Percentiles rank a stretch among this genome's conserved stretches.
Conservation (phyloP, 495 filamentous ascomycete genomes). For the Parathielavia hyrcaniae region DNA sequence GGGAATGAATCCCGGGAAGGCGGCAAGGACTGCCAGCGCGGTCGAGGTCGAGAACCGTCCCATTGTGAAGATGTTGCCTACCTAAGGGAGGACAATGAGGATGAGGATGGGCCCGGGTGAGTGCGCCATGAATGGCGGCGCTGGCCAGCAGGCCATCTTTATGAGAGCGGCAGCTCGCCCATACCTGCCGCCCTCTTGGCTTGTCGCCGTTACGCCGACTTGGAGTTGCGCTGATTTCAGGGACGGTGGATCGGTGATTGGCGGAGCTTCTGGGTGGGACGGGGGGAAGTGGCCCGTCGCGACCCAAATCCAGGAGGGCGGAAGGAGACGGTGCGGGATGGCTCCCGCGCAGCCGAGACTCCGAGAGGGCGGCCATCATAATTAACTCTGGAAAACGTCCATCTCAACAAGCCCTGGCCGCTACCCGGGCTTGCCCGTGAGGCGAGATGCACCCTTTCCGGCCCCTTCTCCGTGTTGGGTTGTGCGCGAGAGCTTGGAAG, state of each 20-base stretch:
- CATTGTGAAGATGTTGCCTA: slow-evolving; percentile 4
- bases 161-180: neutral
- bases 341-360: slow-evolving; percentile 29
- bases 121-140: neutral
- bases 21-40: slow-evolving; percentile 15
- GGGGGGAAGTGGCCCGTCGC: slow-evolving; percentile 13
- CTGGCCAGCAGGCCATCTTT: neutral
- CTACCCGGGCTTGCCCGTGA: too few species aligned
- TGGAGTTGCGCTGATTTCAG: slow-evolving; percentile 3
- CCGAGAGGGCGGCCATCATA: slow-evolving; percentile 13
- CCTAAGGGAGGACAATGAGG: neutral
- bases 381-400: neutral
- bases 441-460: neutral
- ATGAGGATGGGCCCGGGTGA: neutral
- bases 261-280: slow-evolving; percentile 18
- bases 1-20: slow-evolving; percentile 6
- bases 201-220: slow-evolving; percentile 10
- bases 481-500: neutral
- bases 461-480: neutral
- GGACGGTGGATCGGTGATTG: slow-evolving; percentile 26
- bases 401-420: too few species aligned
- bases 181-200: neutral
- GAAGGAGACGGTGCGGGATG: slow-evolving; percentile 30
- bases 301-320: slow-evolving; percentile 30
- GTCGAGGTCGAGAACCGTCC: slow-evolving; percentile 6